These are phyloP conservation scores for Hymenoscyphus fructigenus DNA, from an alignment of 2,329 filamentous ascomycete species.

Conservation along the genomic window DNA sequence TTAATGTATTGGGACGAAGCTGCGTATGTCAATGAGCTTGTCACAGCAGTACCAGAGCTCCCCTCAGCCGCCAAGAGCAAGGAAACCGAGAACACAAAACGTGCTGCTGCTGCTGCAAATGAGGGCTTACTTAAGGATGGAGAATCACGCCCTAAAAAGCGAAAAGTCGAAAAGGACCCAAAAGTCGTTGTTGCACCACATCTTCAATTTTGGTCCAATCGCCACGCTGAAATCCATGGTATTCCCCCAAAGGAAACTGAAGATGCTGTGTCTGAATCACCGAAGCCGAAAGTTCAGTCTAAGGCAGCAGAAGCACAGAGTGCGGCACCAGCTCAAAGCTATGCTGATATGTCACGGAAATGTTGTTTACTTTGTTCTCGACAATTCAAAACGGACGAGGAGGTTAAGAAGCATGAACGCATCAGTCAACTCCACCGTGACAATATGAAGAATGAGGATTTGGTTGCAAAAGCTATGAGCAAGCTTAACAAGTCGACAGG, in stretches of 20 bases:
- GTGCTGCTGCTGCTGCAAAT: conserved; percentile 39
- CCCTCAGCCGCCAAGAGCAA: conserved; percentile 34
- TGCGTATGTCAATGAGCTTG: conserved; percentile 66
- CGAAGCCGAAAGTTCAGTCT: conserved; percentile 14
- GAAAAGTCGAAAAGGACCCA: conserved; percentile 52
- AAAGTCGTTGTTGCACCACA: conserved; percentile 61
- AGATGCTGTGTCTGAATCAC: conserved; percentile 30
- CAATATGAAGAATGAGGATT: conserved; percentile 52
- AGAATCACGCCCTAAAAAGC: conserved; percentile 49
- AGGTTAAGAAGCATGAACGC: conserved; percentile 59
- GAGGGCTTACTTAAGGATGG: conserved; percentile 39
- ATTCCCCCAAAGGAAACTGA: conserved; percentile 42
- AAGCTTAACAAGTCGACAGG: conserved; percentile 38
- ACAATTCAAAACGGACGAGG: conserved; percentile 53
- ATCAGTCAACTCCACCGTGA: conserved; percentile 56
- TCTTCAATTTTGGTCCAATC: conserved; percentile 70
- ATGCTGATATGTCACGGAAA: conserved; percentile 55
- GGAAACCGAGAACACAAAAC: conserved; percentile 36
- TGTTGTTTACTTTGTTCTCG: conserved; percentile 63
- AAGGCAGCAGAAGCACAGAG: conserved; percentile 27
- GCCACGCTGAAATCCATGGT: conserved; percentile 66
- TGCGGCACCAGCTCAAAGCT: conserved; percentile 52
- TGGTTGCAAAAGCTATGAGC: conserved; percentile 41
- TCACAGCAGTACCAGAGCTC: conserved; percentile 54
- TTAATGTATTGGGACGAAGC: conserved; percentile 76